Evolutionary conservation across 2,329 filamentous ascomycete species (phyloP).

Genomic region (Colletotrichum echinochloae): DNA sequence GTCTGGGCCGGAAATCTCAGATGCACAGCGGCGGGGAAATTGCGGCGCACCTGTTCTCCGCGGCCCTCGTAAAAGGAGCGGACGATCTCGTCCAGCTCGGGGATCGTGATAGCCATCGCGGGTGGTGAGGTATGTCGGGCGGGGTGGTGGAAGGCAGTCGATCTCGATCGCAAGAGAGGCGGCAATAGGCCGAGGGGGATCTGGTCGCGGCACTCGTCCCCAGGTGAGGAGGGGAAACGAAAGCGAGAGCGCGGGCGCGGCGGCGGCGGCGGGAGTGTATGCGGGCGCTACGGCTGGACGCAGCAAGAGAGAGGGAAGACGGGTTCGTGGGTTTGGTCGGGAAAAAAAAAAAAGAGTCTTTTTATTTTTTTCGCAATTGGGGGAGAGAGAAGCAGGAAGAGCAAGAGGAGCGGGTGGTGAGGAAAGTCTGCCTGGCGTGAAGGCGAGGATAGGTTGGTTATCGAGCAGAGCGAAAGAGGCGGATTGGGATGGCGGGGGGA

Average conservation of each 20-base stretch:
- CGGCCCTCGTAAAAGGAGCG: slow-evolving; percentile 97
- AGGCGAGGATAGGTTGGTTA: slow-evolving; percentile 38
- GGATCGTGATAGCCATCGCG: slow-evolving; percentile 79
- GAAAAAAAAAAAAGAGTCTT: background rate
- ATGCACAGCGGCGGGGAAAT: slow-evolving; percentile 22
- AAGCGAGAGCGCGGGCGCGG: slow-evolving; percentile 37
- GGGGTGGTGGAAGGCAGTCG: slow-evolving; percentile 45
- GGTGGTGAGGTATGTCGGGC: slow-evolving; percentile 49
- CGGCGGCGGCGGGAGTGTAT: slow-evolving; percentile 5
- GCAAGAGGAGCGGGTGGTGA: slow-evolving; percentile 22
- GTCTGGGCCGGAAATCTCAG: slow-evolving; percentile 45
- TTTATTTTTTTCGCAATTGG: slow-evolving; percentile 19
- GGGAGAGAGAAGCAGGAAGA: slow-evolving; percentile 19
- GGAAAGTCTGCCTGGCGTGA: slow-evolving; percentile 37
- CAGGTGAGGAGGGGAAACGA: slow-evolving; percentile 43
- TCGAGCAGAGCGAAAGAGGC: slow-evolving; percentile 38
- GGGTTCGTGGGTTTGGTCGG: slow-evolving; percentile 6
- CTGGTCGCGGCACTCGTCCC: slow-evolving; percentile 32
- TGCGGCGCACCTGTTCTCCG: slow-evolving; percentile 81
- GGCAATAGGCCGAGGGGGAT: slow-evolving; percentile 34
- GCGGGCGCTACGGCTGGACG: slow-evolving; percentile 15
- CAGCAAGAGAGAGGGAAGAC: slow-evolving; percentile 2
- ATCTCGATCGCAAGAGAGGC: slow-evolving; percentile 41
- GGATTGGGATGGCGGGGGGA: slow-evolving; percentile 41
- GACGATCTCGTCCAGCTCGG: slow-evolving; percentile 96